Conservation (phyloP, 2,329 filamentous ascomycete genomes). For the Aureobasidium namibiae region DNA sequence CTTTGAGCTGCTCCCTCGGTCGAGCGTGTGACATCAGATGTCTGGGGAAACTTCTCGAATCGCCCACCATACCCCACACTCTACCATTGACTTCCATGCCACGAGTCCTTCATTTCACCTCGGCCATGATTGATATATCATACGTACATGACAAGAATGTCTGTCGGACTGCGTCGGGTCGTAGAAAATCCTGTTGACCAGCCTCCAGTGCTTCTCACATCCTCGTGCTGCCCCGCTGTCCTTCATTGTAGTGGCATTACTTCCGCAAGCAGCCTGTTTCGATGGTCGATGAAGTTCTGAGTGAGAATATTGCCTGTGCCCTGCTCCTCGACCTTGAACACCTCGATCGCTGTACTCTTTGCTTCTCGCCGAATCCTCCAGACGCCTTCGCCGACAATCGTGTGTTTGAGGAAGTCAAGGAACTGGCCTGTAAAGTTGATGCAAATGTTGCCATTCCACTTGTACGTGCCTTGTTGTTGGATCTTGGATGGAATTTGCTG, state of each 20-base stretch:
- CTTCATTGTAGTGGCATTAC: not conserved
- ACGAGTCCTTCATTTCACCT: not conserved
- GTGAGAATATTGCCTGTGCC: constrained; percentile 71
- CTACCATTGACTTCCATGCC: not conserved
- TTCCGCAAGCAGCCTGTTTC: constrained; percentile 6
- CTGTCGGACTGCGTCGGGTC: no score
- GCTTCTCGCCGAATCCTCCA: constrained; percentile 66
- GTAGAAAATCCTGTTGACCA: not conserved
- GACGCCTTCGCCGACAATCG: constrained; percentile 60
- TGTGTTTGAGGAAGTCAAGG: constrained; percentile 45
- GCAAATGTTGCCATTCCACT: constrained; percentile 88
- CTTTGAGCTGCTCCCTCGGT: not conserved
- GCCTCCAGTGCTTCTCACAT: no score
- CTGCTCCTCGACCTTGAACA: constrained; percentile 63
- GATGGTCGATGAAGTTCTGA: constrained; percentile 50
- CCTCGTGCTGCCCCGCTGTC: no score
- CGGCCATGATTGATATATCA: not conserved
- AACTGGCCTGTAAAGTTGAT: constrained; percentile 82
- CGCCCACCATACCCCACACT: not conserved
- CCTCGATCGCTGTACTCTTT: constrained; percentile 58
- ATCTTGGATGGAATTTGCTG: constrained; percentile 69
- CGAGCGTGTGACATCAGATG: not conserved
- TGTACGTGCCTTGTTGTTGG: constrained; percentile 52
- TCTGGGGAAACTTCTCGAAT: constrained; percentile 4
- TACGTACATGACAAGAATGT: not conserved